Base-by-base conservation (phyloP, 176 grass and related monocot genomes). In the Hsuehochloa calcarea region DNA sequence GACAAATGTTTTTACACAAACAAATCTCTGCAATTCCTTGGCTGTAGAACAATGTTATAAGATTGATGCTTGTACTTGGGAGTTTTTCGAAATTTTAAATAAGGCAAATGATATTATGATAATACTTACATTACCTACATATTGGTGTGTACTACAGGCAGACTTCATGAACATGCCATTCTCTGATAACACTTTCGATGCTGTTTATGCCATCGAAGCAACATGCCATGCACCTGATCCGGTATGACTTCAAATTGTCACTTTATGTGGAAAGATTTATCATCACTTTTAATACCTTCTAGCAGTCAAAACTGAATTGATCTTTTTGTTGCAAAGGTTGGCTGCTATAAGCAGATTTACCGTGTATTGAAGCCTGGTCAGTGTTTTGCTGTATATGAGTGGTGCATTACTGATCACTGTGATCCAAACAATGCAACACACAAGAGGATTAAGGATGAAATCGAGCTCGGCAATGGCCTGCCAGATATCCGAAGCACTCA, bases 341-440 rank as follows among this genome's bases (percentile, higher is more conserved):
- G 89, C 11, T 98, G 96, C 77, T 98, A 98, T 79, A 95, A 95
- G 89, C 93, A 98, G 84, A 92, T 98, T 68, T 87, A 89, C 68
- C 90, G 93, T 86, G 96, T 95, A 68, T 74, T 98, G 84, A 98
- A 98, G 73, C 93, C 93, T 81, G 96, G 96, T 20, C 96, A 96
- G 55, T 95, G 86, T 86, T 98, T 95, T 89, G 96, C 96, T 19
- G 91, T 91, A 15, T 94, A 94, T 74, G 96, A 98, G 51, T 98
- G 96, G 91, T 98, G 96, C 88, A 85, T 98, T 70, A 98, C 96
- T 27, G 91, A 91, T 61, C 93, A 98, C 17, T 98, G 88, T 71
- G 90, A 98, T 80, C 70, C 91, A 7, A 87, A 76, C 41, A 98
- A 98, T 85, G 86, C 93, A 73, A 93, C 75, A 7, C 96, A 98